phyloP scores from a whole-genome alignment of 257 asterid species.

The Solanum ossicruentum region DNA sequence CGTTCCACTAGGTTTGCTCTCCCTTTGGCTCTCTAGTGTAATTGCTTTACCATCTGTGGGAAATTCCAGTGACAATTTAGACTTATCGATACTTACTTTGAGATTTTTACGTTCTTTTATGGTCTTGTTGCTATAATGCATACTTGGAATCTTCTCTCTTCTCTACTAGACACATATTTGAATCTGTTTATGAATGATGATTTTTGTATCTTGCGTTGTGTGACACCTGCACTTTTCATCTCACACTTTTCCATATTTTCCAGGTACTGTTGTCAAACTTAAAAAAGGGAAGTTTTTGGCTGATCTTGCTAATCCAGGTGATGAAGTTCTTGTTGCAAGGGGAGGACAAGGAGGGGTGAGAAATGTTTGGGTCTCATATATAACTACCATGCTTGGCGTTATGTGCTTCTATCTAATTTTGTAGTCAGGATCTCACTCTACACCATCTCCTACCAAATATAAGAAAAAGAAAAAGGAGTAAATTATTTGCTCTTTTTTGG shows the following conservation, averaged over 20 bases:
- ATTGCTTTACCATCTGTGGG: background rate
- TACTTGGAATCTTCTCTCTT: background rate
- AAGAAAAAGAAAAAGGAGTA: background rate
- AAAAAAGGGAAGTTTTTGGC: slow-evolving; percentile 89
- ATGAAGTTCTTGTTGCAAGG: slow-evolving; percentile 82
- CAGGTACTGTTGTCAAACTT: slow-evolving; percentile 87
- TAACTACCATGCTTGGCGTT: background rate
- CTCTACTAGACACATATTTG: background rate
- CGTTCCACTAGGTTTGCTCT: slow-evolving; percentile 69
- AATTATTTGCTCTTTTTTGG: background rate
- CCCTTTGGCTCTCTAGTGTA: background rate
- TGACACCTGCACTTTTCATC: background rate
- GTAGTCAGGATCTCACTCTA: background rate
- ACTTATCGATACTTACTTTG: background rate
- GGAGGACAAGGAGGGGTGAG: slow-evolving; percentile 99
- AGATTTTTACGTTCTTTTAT: background rate
- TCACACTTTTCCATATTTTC: background rate
- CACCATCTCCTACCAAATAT: background rate
- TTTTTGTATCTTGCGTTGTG: background rate
- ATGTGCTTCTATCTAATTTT: background rate
- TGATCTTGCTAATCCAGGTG: slow-evolving; percentile 79
- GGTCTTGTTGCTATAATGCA: background rate
- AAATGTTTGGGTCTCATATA: slow-evolving; percentile 1
- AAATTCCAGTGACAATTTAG: background rate
- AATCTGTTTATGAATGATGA: background rate